These are phyloP conservation scores for Tylopilus cervinicoccineus DNA, from an alignment of 768 basidiomycete species.

Conservation along the genomic window DNA sequence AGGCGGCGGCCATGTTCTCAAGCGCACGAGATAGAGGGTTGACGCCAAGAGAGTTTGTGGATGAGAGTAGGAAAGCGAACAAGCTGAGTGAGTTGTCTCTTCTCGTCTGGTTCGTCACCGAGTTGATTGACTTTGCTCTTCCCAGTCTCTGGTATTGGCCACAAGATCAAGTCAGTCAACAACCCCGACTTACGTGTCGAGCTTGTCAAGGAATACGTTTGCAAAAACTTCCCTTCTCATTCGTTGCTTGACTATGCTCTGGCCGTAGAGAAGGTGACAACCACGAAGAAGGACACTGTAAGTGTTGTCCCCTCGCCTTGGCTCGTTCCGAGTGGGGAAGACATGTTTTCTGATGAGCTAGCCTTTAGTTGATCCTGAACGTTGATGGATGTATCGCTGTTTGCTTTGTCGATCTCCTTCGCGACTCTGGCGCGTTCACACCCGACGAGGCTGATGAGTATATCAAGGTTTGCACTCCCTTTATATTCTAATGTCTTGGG, in stretches of 20 bases:
- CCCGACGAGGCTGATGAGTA: slow-evolving; percentile 96
- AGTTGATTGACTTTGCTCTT: slow-evolving; percentile 5
- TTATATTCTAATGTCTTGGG: neutral
- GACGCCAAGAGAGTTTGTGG: slow-evolving; percentile 98
- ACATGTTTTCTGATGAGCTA: neutral
- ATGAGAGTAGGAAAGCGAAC: slow-evolving; percentile 87
- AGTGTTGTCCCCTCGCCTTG: neutral
- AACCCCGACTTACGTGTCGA: slow-evolving; percentile 93
- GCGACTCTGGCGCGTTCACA: slow-evolving; percentile 91
- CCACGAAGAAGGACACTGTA: slow-evolving; percentile 94
- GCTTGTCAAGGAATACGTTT: slow-evolving; percentile 93
- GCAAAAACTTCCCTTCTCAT: slow-evolving; percentile 94
- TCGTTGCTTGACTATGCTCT: slow-evolving; percentile 91
- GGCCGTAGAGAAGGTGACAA: slow-evolving; percentile 96
- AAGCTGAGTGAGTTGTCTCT: slow-evolving; percentile 73
- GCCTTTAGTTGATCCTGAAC: slow-evolving; percentile 78
- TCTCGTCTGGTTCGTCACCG: neutral
- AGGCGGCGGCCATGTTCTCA: slow-evolving; percentile 95
- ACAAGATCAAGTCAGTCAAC: slow-evolving; percentile 99
- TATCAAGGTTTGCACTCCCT: slow-evolving; percentile 55
- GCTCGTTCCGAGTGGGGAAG: neutral
- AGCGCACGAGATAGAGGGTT: slow-evolving; percentile 85
- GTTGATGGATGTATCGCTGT: slow-evolving; percentile 95
- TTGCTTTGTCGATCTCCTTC: slow-evolving; percentile 92
- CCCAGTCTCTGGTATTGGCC: slow-evolving; percentile 92